Percentiles rank a stretch among this genome's conserved stretches.
Conservation (phyloP, 2,329 filamentous ascomycete genomes). For the Lomentospora prolificans region DNA sequence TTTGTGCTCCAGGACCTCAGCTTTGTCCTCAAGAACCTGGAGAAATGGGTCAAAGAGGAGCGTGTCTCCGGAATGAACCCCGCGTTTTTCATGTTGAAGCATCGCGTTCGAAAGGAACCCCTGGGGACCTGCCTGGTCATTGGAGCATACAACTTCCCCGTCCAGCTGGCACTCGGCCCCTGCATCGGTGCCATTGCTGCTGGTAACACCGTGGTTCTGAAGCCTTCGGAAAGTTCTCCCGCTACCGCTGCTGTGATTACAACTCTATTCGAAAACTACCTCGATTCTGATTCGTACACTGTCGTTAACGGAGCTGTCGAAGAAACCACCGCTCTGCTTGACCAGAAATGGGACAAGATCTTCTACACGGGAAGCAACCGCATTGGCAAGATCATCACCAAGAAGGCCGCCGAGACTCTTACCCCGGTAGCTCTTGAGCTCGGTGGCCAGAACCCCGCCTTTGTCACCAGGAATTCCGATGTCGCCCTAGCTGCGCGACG, state of each 20-base stretch:
- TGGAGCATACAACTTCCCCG: conserved; percentile 88
- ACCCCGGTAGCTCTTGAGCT: conserved; percentile 87
- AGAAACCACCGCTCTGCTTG: conserved; percentile 72
- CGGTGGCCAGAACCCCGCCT: conserved; percentile 84
- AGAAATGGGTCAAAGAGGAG: conserved; percentile 78
- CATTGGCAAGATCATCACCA: conserved; percentile 78
- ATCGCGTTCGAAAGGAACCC: conserved; percentile 78
- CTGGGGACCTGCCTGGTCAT: conserved; percentile 77
- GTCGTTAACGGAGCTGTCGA: conserved; percentile 72
- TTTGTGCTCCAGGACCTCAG: conserved; percentile 77
- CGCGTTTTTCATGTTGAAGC: conserved; percentile 57
- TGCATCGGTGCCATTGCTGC: conserved; percentile 84
- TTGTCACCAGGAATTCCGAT: conserved; percentile 77
- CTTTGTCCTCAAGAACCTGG: conserved; percentile 66
- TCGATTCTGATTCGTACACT: conserved; percentile 68
- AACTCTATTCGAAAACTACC: conserved; percentile 63
- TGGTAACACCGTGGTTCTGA: conserved; percentile 81
- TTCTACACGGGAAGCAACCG: conserved; percentile 79
- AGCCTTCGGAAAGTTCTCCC: conserved; percentile 79
- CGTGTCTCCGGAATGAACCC: conserved; percentile 51
- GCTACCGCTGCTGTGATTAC: conserved; percentile 68
- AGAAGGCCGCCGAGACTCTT: conserved; percentile 80
- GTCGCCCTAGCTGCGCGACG: conserved; percentile 71
- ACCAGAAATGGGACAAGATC: conserved; percentile 95
- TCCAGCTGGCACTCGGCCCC: conserved; percentile 69